Evolutionary conservation across 2,329 filamentous ascomycete genomes (phyloP).

Genomic region (Exophiala calicioides): DNA sequence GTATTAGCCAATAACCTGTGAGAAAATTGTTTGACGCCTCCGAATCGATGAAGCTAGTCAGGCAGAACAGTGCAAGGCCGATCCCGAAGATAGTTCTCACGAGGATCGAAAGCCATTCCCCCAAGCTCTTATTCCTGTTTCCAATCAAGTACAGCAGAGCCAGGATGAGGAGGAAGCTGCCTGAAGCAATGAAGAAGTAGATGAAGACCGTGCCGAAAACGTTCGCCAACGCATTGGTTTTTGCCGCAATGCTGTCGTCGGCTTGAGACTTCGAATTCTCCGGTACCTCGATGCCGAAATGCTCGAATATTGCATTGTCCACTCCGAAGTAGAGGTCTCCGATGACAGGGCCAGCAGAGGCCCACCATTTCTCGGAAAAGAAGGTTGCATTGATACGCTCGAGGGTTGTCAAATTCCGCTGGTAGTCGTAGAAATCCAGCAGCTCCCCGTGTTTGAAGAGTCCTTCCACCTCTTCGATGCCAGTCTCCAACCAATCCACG

Average conservation of each 20-base stretch:
- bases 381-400: not conserved
- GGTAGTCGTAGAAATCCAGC: conserved; percentile 1
- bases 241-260: not conserved
- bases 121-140: conserved; percentile 25
- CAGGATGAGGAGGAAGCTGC: conserved; percentile 8
- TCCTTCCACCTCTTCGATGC: not conserved
- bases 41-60: not conserved
- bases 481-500: not conserved
- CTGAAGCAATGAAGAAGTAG: conserved; percentile 18
- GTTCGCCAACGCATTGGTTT: not conserved
- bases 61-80: not conserved
- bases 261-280: not conserved
- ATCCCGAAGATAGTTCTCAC: not conserved
- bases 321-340: not conserved
- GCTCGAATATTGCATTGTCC: not conserved
- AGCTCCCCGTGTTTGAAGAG: not conserved
- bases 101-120: not conserved
- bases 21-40: not conserved
- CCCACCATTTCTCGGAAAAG: conserved; percentile 2
- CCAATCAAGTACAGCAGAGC: conserved; percentile 27
- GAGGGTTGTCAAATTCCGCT: not conserved
- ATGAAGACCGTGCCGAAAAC: conserved; percentile 9
- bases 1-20: not conserved
- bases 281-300: conserved; percentile 2
- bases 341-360: not conserved